Percentiles rank a stretch among this genome's conserved stretches.
Evolutionary conservation across 2,329 filamentous ascomycete genomes (phyloP).

Genomic region (Boeremia lycopersici): DNA sequence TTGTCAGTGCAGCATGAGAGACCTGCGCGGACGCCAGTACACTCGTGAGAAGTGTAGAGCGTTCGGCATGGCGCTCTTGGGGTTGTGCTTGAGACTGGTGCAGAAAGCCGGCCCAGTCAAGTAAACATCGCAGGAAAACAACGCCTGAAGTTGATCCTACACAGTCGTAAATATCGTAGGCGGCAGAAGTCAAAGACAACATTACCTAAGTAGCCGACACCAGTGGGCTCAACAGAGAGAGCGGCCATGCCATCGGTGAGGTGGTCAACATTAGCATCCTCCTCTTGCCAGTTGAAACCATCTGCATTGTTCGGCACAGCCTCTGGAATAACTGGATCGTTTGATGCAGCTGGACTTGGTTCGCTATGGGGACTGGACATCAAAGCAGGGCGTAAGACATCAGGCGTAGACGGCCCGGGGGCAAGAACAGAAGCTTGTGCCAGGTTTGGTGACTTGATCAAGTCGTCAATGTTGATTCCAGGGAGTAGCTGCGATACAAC

Average conservation of each 20-base stretch:
- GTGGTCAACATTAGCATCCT: constrained; percentile 25
- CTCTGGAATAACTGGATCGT: constrained; percentile 29
- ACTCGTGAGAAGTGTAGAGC: constrained; percentile 21
- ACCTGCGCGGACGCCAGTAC: constrained; percentile 29
- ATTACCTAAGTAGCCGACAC: constrained; percentile 33
- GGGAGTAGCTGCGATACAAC: constrained; percentile 29
- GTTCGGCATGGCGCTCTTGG: constrained; percentile 9
- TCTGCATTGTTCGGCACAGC: constrained; percentile 33
- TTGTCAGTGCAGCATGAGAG: constrained; percentile 29
- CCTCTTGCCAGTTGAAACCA: constrained; percentile 35
- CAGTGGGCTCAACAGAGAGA: constrained; percentile 34
- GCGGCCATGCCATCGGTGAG: constrained; percentile 37
- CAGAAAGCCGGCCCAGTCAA: constrained; percentile 36
- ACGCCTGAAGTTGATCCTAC: constrained; percentile 34
- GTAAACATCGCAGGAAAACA: constrained; percentile 31
- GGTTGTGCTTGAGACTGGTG: constrained; percentile 27
- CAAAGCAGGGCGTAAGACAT: constrained; percentile 5
- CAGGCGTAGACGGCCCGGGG: constrained; percentile 15
- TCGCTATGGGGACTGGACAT: constrained; percentile 21
- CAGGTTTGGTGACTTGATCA: constrained; percentile 24
- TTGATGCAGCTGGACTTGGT: constrained; percentile 10
- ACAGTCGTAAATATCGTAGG: neutral
- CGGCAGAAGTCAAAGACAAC: neutral
- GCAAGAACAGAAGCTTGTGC: constrained; percentile 11
- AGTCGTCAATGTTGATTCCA: constrained; percentile 28